A percentile compares a stretch with the other conserved stretches of the same genome.
Evolutionary conservation across 257 asterid species (phyloP).

Genomic region (Ilex asprella): DNA sequence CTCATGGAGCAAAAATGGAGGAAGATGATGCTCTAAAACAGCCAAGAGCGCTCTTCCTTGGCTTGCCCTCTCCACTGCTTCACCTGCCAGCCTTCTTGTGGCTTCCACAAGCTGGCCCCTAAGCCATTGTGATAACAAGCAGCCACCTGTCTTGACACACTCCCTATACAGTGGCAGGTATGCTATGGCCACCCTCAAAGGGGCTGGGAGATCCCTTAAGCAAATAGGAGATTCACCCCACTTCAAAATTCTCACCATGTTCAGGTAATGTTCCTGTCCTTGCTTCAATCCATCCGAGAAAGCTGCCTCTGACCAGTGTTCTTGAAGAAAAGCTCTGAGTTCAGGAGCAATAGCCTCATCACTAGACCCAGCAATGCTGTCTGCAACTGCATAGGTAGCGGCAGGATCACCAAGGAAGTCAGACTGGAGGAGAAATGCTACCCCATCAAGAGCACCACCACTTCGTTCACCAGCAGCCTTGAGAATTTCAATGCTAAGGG

Average conservation of each 20-base stretch:
- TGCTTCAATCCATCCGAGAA: conserved; percentile 47
- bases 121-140: conserved; percentile 64
- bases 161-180: conserved; percentile 93
- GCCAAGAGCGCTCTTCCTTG: conserved; percentile 63
- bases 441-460: conserved; percentile 89
- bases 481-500: conserved; percentile 84
- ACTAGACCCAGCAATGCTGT: conserved; percentile 69
- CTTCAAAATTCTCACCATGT: conserved; percentile 49
- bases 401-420: conserved; percentile 78
- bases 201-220: conserved; percentile 72
- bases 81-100: conserved; percentile 60
- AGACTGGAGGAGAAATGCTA: conserved; percentile 76
- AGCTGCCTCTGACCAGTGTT: conserved; percentile 87
- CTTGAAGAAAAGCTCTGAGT: conserved; percentile 56
- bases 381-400: conserved; percentile 87
- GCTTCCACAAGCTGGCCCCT: conserved; percentile 89
- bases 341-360: conserved; percentile 80
- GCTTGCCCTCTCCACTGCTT: conserved; percentile 45
- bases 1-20: conserved; percentile 58
- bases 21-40: conserved; percentile 76
- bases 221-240: conserved; percentile 71
- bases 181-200: conserved; percentile 74
- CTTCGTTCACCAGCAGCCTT: conserved; percentile 97
- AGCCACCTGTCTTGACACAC: conserved; percentile 64
- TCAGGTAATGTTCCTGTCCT: conserved; percentile 59